Evolutionary conservation across 306 rosid species (phyloP).

Genomic region (Nissolia schottii): DNA sequence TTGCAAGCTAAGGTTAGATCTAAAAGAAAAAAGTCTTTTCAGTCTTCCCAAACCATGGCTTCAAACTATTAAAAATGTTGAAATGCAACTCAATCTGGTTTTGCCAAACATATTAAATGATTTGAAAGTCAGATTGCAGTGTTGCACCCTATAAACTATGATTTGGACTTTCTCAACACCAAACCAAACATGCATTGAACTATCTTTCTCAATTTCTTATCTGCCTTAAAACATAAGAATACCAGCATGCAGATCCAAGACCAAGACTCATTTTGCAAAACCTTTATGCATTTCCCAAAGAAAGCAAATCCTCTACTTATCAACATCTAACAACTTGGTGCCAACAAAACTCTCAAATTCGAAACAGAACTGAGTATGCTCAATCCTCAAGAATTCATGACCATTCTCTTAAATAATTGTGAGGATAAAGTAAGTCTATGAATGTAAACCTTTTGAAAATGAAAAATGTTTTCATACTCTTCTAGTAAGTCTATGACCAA

Average conservation of each 20-base stretch:
- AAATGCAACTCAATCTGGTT: too few species aligned
- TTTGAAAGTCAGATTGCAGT: too few species aligned
- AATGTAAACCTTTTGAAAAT: neutral
- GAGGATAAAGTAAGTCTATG: neutral
- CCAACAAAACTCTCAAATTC: neutral
- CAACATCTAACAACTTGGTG: conserved; percentile 4
- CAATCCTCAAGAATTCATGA: conserved; percentile 10
- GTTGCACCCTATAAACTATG: too few species aligned
- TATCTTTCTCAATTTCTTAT: conserved; percentile 19
- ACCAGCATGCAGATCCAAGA: conserved; percentile 14
- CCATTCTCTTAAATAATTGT: neutral
- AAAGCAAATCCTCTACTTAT: neutral
- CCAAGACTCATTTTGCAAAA: conserved; percentile 5
- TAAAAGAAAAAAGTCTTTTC: too few species aligned
- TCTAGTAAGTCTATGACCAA: neutral
- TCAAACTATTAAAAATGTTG: too few species aligned
- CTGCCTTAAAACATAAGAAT: conserved; percentile 15
- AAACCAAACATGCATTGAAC: too few species aligned
- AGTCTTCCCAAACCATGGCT: too few species aligned
- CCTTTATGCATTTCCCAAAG: neutral
- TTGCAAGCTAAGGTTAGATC: too few species aligned
- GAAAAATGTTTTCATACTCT: neutral
- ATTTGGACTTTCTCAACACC: too few species aligned
- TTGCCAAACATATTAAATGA: too few species aligned
- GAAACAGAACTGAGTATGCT: neutral